These are phyloP conservation scores for Triglochin maritima DNA, from an alignment of 106 monocot genomes.

Conservation along the genomic window DNA sequence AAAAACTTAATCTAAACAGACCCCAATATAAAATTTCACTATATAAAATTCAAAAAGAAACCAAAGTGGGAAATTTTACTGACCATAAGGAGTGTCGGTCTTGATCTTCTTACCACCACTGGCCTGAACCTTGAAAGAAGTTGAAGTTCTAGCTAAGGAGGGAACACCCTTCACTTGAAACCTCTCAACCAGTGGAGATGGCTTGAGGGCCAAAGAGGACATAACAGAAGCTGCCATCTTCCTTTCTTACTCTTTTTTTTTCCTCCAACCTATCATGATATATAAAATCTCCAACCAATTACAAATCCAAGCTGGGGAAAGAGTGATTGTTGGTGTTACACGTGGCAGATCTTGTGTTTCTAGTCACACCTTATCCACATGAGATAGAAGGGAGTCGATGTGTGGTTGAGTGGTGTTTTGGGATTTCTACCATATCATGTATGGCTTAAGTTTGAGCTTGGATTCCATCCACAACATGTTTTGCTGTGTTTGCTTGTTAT, in stretches of 20 bases:
- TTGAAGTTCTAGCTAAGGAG: slow-evolving; percentile 29
- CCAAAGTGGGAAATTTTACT: neutral
- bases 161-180: slow-evolving; percentile 19
- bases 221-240: slow-evolving; percentile 19
- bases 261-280: neutral
- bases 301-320: slow-evolving; percentile 1
- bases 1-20: too few species aligned
- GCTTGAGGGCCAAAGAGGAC: slow-evolving; percentile 19
- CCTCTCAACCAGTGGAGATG: slow-evolving; percentile 14
- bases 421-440: too few species aligned
- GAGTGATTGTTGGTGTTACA: slow-evolving; percentile 2
- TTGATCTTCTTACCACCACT: slow-evolving; percentile 65
- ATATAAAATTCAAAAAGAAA: too few species aligned
- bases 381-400: neutral
- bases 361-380: neutral
- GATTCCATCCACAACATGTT: too few species aligned
- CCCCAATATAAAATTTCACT: too few species aligned
- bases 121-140: slow-evolving; percentile 37
- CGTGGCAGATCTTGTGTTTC: neutral
- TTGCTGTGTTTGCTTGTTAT: too few species aligned
- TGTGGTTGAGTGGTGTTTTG: neutral
- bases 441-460: too few species aligned
- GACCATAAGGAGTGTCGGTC: slow-evolving; percentile 53
- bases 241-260: neutral
- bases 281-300: neutral